Evolutionary conservation across 2,329 filamentous ascomycete genomes (phyloP).

Genomic region (Juglanconis oblonga): DNA sequence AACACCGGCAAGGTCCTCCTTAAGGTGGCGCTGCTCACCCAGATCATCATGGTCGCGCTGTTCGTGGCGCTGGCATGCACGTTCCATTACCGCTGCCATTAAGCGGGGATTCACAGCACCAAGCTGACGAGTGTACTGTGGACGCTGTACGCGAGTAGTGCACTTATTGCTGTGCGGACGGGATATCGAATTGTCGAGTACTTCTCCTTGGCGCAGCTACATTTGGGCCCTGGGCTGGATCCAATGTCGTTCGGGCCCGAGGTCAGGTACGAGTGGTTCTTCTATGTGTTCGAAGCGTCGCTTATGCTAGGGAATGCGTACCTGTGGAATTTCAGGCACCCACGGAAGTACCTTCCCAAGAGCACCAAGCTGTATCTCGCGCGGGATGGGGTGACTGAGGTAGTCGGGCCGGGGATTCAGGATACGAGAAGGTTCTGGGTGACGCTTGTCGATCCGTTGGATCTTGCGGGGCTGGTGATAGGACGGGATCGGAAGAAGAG

Average conservation of each 20-base stretch:
- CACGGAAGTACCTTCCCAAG: conserved; percentile 35
- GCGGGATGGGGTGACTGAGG: conserved; percentile 34
- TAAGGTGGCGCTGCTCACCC: conserved; percentile 41
- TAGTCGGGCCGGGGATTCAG: conserved; percentile 28
- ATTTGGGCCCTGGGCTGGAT: conserved; percentile 29
- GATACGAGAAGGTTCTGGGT: conserved; percentile 26
- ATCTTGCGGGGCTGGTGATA: conserved; percentile 21
- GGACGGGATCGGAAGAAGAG: conserved; percentile 21
- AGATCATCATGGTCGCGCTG: conserved; percentile 43
- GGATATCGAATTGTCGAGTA: conserved; percentile 49
- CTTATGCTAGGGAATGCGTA: conserved; percentile 38
- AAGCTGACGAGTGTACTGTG: conserved; percentile 27
- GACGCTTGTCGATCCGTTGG: conserved; percentile 29
- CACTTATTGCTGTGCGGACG: conserved; percentile 45
- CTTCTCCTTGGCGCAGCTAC: conserved; percentile 34
- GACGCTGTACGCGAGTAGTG: conserved; percentile 41
- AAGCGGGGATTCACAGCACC: conserved; percentile 15
- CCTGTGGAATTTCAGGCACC: conserved; percentile 38
- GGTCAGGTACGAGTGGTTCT: conserved; percentile 42
- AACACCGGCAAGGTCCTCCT: conserved; percentile 35
- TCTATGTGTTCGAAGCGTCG: conserved; percentile 41
- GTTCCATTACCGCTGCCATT: conserved; percentile 41
- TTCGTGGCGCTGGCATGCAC: conserved; percentile 41
- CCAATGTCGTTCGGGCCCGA: conserved; percentile 29
- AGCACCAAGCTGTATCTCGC: conserved; percentile 35